Conservation (phyloP, 75 land plant genomes). For the Isoetes taiwanensis region DNA sequence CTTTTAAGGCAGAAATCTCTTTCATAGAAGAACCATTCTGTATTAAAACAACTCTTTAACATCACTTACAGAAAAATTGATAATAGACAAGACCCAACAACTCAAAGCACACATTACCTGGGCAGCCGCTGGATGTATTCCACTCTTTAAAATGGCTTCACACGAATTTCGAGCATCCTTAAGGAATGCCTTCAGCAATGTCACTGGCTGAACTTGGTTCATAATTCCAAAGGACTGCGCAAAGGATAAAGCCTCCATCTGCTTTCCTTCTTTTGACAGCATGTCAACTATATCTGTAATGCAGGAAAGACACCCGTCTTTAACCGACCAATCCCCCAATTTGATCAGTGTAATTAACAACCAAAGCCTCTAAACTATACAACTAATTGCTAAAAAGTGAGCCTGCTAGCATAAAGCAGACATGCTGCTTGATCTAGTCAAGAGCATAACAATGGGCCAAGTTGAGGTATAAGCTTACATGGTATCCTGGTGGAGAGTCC, state of each 20-base stretch:
- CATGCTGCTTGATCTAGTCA: too few species aligned
- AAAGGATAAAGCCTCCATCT: neutral
- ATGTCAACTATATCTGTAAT: constrained; percentile 3
- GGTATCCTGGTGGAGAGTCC: neutral
- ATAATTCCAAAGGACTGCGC: neutral
- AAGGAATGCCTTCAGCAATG: neutral
- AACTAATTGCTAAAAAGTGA: neutral
- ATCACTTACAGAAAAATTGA: too few species aligned
- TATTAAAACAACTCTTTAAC: neutral
- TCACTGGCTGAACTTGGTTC: neutral
- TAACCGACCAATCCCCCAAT: too few species aligned
- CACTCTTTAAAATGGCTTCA: constrained; percentile 23
- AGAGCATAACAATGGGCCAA: too few species aligned
- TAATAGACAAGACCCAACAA: neutral
- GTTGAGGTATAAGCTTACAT: neutral
- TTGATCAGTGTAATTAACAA: too few species aligned
- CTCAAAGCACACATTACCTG: constrained; percentile 16
- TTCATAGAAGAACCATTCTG: constrained; percentile 41
- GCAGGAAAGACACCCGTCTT: neutral
- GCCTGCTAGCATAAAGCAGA: too few species aligned
- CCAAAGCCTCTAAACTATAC: too few species aligned
- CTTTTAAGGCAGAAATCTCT: constrained; percentile 32
- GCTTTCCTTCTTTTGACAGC: constrained; percentile 1
- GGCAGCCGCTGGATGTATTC: constrained; percentile 21
- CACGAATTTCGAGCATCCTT: neutral